Evolutionary conservation across 768 basidiomycete genomes (phyloP).

Genomic region (Butyriboletus loyo): DNA sequence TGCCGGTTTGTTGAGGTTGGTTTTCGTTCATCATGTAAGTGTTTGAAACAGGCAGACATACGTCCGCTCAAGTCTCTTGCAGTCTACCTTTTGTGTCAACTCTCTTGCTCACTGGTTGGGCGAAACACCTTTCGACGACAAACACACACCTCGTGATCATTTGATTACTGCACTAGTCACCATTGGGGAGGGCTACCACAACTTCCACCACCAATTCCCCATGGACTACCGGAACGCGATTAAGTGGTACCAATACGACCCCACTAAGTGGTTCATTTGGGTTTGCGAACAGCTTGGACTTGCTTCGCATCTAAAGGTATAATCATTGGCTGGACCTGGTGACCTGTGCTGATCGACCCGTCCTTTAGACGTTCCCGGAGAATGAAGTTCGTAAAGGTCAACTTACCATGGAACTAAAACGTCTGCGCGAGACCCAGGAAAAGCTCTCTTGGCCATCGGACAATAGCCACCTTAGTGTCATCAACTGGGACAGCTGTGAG

Average conservation of each 20-base stretch:
- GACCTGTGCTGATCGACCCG: background rate
- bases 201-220: slow-evolving; percentile 96
- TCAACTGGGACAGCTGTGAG: slow-evolving; percentile 85
- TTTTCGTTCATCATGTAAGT: slow-evolving; percentile 86
- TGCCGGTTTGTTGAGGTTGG: slow-evolving; percentile 72
- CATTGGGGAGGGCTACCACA: slow-evolving; percentile 96
- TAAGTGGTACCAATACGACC: slow-evolving; percentile 88
- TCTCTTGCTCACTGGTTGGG: slow-evolving; percentile 97
- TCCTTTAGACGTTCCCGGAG: slow-evolving; percentile 50
- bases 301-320: slow-evolving; percentile 54
- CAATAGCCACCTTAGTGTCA: slow-evolving; percentile 70
- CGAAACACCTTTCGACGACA: slow-evolving; percentile 90
- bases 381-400: slow-evolving; percentile 83
- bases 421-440: slow-evolving; percentile 75
- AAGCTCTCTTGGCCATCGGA: slow-evolving; percentile 76
- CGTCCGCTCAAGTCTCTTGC: background rate
- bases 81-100: slow-evolving; percentile 97
- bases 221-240: slow-evolving; percentile 98
- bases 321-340: background rate
- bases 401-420: slow-evolving; percentile 92
- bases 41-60: background rate
- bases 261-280: slow-evolving; percentile 87
- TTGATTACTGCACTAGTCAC: slow-evolving; percentile 85
- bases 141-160: slow-evolving; percentile 90
- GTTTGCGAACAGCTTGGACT: slow-evolving; percentile 47